These are phyloP conservation scores for Vitis amurensis DNA, from an alignment of 164 flowering plant genomes.

Conservation along the genomic window DNA sequence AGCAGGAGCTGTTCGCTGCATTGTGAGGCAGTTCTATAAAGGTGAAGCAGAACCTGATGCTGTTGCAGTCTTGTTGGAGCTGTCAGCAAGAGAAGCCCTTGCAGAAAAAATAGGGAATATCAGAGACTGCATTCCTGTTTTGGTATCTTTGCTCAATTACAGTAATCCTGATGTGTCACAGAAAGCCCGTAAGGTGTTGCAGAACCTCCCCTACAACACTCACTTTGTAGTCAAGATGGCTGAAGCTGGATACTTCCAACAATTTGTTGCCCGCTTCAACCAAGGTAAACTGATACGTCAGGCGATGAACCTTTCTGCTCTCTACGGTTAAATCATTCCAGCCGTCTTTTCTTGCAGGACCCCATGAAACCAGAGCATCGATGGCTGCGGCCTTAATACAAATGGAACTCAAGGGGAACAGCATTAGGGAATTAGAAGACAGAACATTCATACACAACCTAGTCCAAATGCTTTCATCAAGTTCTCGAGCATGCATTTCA, in stretches of 20 bases:
- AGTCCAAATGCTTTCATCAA: constrained; percentile 24
- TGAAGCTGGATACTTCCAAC: constrained; percentile 23
- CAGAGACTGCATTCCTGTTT: constrained; percentile 23
- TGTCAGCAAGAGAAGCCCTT: constrained; percentile 18
- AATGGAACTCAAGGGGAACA: constrained; percentile 24
- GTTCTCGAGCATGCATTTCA: constrained; percentile 17
- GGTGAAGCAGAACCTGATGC: constrained; percentile 17
- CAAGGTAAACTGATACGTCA: constrained; percentile 11
- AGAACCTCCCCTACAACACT: constrained; percentile 26
- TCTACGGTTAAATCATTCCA: background rate
- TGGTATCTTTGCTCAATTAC: constrained; percentile 20
- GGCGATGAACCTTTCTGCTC: background rate
- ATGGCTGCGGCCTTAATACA: constrained; percentile 23
- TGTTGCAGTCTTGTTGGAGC: constrained; percentile 19
- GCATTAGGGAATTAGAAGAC: constrained; percentile 16
- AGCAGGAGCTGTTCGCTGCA: constrained; percentile 16
- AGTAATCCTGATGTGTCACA: constrained; percentile 1
- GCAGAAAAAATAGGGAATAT: constrained; percentile 19
- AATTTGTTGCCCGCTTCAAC: constrained; percentile 25
- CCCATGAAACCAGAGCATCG: constrained; percentile 16
- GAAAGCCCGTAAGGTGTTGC: constrained; percentile 14
- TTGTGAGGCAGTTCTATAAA: constrained; percentile 20
- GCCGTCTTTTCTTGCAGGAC: constrained; percentile 10
- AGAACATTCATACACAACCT: constrained; percentile 18
- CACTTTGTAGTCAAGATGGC: constrained; percentile 29